Evolutionary conservation across 2,329 filamentous ascomycete genomes (phyloP).

Genomic region (Clonostachys rhizophaga): DNA sequence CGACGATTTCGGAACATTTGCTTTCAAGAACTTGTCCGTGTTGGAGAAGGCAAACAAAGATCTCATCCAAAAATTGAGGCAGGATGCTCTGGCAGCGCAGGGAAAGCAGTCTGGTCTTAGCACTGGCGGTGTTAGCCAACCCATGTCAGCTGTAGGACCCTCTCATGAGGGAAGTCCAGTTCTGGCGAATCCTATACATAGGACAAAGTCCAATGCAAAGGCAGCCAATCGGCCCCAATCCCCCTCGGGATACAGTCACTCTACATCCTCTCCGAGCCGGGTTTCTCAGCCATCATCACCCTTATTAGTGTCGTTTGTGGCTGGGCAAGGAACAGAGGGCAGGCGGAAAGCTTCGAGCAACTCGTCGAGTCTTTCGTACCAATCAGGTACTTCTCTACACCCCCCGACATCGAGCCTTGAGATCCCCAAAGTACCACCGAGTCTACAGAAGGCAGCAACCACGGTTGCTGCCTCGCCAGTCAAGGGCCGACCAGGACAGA

Average conservation of each 20-base stretch:
- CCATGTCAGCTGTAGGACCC: constrained; percentile 49
- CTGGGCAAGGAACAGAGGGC: constrained; percentile 71
- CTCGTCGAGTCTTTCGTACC: constrained; percentile 77
- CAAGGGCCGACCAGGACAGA: constrained; percentile 51
- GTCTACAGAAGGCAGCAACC: constrained; percentile 55
- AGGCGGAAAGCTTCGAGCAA: constrained; percentile 90
- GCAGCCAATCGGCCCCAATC: constrained; percentile 75
- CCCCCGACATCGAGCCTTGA: constrained; percentile 65
- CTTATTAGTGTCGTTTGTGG: constrained; percentile 92
- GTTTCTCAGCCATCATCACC: constrained; percentile 67
- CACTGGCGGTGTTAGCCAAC: constrained; percentile 27
- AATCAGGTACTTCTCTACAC: constrained; percentile 60
- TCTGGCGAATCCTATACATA: constrained; percentile 73
- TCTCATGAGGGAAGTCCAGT: constrained; percentile 81
- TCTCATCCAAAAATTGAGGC: constrained; percentile 91
- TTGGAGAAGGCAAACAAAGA: constrained; percentile 98
- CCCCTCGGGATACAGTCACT: constrained; percentile 73
- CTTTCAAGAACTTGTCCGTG: constrained; percentile 95
- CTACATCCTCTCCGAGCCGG: constrained; percentile 83
- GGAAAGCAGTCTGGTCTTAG: constrained; percentile 43
- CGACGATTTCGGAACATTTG: constrained; percentile 94
- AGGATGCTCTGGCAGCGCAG: constrained; percentile 75
- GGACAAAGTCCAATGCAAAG: constrained; percentile 80
- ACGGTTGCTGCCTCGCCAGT: constrained; percentile 49
- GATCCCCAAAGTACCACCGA: constrained; percentile 56